Conservation (phyloP, 495 filamentous ascomycete species). For the Pyrenula massariospora region DNA sequence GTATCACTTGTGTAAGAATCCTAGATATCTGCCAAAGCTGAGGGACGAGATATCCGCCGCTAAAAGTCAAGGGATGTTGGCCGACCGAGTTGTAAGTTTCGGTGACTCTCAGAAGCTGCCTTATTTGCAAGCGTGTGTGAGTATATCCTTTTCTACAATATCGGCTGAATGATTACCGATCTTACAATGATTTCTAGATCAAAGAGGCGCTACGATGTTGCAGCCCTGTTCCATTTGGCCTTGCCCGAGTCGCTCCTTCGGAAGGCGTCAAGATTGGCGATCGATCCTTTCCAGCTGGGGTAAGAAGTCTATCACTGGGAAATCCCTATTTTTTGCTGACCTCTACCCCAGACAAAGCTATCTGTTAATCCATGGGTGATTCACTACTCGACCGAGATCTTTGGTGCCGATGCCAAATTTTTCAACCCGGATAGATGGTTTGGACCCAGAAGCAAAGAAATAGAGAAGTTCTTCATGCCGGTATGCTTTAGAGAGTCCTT, state of each 20-base stretch:
- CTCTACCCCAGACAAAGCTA: conserved; percentile 31
- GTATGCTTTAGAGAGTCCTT: conserved; percentile 11
- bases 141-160: conserved; percentile 2
- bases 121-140: conserved; percentile 25
- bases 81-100: conserved; percentile 12
- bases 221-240: conserved; percentile 11
- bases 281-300: conserved; percentile 24
- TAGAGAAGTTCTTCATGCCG: conserved; percentile 24
- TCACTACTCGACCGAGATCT: conserved; percentile 24
- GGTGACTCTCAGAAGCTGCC: conserved; percentile 17
- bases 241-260: conserved; percentile 19
- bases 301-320: conserved; percentile 6
- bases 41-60: conserved; percentile 26
- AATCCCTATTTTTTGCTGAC: neutral
- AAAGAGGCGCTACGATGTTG: conserved; percentile 41
- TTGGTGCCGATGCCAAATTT: conserved; percentile 33
- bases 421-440: conserved; percentile 47
- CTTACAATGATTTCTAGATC: too few relatives aligned
- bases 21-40: conserved; percentile 15
- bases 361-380: conserved; percentile 20
- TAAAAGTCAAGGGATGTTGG: conserved; percentile 12
- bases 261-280: conserved; percentile 17
- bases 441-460: conserved; percentile 15
- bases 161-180: too few relatives aligned
- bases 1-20: conserved; percentile 21